Base-by-base conservation (phyloP, 2,329 filamentous ascomycete species). In the Fusarium drepaniforme region DNA sequence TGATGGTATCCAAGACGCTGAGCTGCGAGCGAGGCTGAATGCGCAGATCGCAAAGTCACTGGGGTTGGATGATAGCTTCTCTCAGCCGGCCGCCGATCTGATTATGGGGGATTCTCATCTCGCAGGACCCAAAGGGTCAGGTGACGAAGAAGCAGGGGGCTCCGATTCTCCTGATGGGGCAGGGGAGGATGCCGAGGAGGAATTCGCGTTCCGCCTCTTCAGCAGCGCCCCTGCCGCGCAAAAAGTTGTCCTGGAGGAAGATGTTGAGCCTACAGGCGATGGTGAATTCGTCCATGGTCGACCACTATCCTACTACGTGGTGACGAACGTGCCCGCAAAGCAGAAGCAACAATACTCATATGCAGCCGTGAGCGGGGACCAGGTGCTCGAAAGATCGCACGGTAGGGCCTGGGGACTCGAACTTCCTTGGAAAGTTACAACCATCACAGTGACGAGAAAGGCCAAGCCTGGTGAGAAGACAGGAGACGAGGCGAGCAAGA, bases 151-250 rank as follows among this genome's bases (percentile, higher is more conserved):
- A 44, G 57, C 33, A 53, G 63, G 56, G 65, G 35, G 66, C 63
- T 30, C 68, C 65, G 61, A 51, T 13, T 16, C 64, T 33, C 40
- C 35, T 11, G 70, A 71, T 8, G 68, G 66, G n/a, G 69, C 23
- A 6, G 72, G 74, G 40, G 68, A 72, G 18, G 81, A 77, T 9
- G 76, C 73, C 8, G 77, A 81, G 13, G 79, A 77, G 25, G 85
- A 86, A 63, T 91, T 90, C 73, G 85, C 87, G 64, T 92, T 92
- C 78, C 85, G 88, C 11, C 85, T 92, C 33, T 92, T 92, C 78
- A 86, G 86, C 71, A 84, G 84, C 53, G 82, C 86, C 21, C 82
- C 81, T 7, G 81, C 84, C 3, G 80, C 83, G 2, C 84, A 85
- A 62, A 91, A 87, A 68, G 85, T 92, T 21, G 81, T 90, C 3